These are phyloP conservation scores for Colletotrichum gloeosporioides DNA, from an alignment of 2,329 filamentous ascomycete genomes.

Conservation along the genomic window DNA sequence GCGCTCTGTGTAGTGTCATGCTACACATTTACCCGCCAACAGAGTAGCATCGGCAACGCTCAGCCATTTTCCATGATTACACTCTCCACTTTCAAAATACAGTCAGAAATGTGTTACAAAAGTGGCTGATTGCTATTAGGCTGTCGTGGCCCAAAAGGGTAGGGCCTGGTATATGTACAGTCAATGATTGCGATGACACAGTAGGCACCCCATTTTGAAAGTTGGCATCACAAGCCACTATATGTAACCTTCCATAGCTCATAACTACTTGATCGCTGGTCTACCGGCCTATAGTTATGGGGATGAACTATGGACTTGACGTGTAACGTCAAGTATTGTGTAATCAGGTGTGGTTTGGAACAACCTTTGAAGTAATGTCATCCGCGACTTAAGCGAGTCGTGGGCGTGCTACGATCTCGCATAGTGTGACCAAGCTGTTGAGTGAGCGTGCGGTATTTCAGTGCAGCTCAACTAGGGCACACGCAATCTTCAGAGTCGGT, in stretches of 20 bases:
- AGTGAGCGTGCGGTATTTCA: background rate
- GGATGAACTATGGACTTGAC: background rate
- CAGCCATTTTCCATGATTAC: fast-evolving
- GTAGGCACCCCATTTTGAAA: fast-evolving
- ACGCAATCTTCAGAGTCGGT: fast-evolving
- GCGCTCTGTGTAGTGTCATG: background rate
- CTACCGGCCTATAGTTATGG: background rate
- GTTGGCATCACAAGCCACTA: background rate
- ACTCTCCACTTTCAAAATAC: background rate
- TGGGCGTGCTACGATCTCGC: background rate
- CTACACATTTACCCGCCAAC: background rate
- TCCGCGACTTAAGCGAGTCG: background rate
- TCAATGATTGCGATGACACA: background rate
- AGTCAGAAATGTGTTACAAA: background rate
- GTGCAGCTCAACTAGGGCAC: background rate
- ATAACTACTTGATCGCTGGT: fast-evolving
- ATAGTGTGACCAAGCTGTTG: background rate
- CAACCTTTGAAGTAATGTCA: background rate
- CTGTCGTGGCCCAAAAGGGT: background rate
- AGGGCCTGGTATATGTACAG: background rate
- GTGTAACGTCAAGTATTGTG: background rate
- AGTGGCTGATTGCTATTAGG: background rate
- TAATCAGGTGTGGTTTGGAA: background rate
- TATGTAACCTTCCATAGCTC: background rate
- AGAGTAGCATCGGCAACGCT: background rate